Conservation (phyloP, 441 rosid genomes). For the Pelargonium myrrhifolium region DNA sequence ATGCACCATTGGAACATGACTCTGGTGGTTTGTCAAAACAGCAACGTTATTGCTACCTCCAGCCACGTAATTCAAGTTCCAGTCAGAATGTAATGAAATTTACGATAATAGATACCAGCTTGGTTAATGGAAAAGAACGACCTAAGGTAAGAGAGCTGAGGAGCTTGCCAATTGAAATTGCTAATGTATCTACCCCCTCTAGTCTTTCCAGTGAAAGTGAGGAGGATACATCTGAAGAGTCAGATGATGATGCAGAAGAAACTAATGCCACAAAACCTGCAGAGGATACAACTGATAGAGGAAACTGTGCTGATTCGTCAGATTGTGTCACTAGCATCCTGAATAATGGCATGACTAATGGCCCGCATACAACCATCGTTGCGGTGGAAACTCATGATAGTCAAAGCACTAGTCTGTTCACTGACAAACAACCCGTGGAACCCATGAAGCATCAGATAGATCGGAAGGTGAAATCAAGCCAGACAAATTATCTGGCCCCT, state of each 20-base stretch:
- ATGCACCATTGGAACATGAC: conserved; percentile 20
- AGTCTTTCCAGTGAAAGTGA: conserved; percentile 39
- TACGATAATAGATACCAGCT: conserved; percentile 63
- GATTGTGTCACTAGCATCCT: conserved; percentile 27
- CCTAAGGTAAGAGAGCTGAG: conserved; percentile 43
- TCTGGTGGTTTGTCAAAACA: conserved; percentile 20
- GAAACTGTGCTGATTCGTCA: conserved; percentile 29
- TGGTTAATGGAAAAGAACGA: conserved; percentile 26
- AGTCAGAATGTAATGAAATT: conserved; percentile 33
- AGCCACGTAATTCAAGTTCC: conserved; percentile 42
- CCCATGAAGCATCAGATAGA: conserved; percentile 14
- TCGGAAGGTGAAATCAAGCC: conserved; percentile 28
- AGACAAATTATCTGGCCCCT: conserved; percentile 26
- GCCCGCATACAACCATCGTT: conserved; percentile 16
- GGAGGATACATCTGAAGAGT: conserved; percentile 31
- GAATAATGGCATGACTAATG: conserved; percentile 22
- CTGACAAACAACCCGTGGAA: conserved; percentile 26
- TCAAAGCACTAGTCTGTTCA: conserved; percentile 14
- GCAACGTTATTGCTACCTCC: conserved; percentile 40
- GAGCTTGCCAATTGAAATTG: conserved; percentile 43
- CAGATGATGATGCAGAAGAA: conserved; percentile 32
- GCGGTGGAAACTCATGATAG: conserved; percentile 30
- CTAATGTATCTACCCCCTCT: conserved; percentile 24
- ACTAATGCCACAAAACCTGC: conserved; percentile 28
- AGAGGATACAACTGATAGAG: conserved; percentile 16